phyloP scores from a whole-genome alignment of 306 rosid species.

The Alnus rubra region DNA sequence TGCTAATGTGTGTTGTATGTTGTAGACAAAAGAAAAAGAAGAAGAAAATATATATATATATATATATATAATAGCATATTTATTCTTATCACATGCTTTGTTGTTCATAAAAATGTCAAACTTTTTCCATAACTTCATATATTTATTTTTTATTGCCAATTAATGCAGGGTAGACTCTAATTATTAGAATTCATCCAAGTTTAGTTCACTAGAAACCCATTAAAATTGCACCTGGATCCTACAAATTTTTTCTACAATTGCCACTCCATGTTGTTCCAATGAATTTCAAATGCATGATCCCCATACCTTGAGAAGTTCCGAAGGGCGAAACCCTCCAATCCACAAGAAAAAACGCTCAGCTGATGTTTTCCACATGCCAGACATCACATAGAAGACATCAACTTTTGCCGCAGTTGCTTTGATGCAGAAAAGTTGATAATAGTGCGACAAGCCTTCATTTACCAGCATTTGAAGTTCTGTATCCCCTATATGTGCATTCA shows the following conservation, averaged over 20 bases:
- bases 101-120: neutral
- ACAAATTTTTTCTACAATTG: neutral
- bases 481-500: conserved; percentile 58
- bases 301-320: conserved; percentile 81
- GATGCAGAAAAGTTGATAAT: conserved; percentile 69
- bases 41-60: no score
- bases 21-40: neutral
- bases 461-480: conserved; percentile 65
- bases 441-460: conserved; percentile 65
- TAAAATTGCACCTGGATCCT: neutral
- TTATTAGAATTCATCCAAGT: neutral
- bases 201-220: neutral
- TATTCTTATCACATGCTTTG: neutral
- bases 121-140: no score
- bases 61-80: neutral
- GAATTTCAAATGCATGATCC: conserved; percentile 2
- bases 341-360: conserved; percentile 83
- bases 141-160: no score
- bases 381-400: conserved; percentile 84
- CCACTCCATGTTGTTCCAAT: neutral
- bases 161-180: neutral
- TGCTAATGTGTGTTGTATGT: neutral
- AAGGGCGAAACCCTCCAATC: conserved; percentile 98
- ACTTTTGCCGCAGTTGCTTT: conserved; percentile 81
- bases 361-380: conserved; percentile 86